phyloP scores from a whole-genome alignment of 2,329 filamentous ascomycete genomes.

The Cytospora piceae region DNA sequence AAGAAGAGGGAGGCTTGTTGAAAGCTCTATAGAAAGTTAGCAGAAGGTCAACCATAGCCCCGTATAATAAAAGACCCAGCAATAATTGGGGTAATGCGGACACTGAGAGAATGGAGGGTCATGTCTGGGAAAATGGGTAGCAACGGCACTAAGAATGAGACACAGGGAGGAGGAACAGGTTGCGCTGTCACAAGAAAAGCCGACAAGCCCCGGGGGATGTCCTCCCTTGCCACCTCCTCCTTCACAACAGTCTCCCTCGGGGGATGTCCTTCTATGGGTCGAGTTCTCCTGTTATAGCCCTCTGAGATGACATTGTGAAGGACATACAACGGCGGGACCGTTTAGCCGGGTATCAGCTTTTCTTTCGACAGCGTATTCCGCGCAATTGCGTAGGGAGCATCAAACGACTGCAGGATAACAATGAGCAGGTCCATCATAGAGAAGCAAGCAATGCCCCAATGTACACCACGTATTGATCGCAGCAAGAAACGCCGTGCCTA shows the following conservation, averaged over 20 bases:
- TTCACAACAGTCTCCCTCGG: not conserved
- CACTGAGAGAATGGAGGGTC: slow-evolving; percentile 18
- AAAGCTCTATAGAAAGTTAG: slow-evolving; percentile 3
- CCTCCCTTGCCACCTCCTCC: not conserved
- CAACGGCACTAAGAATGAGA: slow-evolving; percentile 20
- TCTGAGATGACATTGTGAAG: not conserved
- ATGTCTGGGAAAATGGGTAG: slow-evolving; percentile 23
- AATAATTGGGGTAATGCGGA: slow-evolving; percentile 1
- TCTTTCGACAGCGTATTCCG: not conserved
- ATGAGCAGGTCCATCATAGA: not conserved
- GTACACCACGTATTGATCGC: not conserved
- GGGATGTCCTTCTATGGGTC: not conserved
- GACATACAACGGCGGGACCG: not conserved
- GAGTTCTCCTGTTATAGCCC: not conserved
- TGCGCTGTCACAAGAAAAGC: not conserved
- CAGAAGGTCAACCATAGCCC: not conserved
- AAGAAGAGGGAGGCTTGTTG: not conserved
- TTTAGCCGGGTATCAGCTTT: not conserved
- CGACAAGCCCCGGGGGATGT: not conserved
- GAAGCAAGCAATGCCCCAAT: not conserved
- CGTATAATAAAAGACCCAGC: not conserved
- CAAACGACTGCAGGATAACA: not conserved
- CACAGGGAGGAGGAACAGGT: not conserved
- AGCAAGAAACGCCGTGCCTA: not conserved
- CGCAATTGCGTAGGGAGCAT: not conserved